Evolutionary conservation across 306 rosid genomes (phyloP).

Genomic region (Dalbergia cultrata): DNA sequence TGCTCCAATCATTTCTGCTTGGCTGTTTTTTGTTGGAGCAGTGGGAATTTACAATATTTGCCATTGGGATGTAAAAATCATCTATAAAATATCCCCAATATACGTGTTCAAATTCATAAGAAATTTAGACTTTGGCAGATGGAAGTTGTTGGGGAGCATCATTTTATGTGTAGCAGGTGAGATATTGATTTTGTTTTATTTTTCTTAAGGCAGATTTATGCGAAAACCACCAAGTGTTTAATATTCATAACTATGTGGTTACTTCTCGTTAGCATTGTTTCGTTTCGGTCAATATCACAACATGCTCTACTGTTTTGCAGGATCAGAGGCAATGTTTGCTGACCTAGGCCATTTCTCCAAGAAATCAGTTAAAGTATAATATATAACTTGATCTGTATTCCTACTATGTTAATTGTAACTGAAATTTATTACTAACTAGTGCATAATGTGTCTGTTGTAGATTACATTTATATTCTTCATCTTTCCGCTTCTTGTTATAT

Average conservation of each 20-base stretch:
- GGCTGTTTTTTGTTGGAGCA: conserved; percentile 68
- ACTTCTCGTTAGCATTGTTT: not conserved
- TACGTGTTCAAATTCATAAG: conserved; percentile 69
- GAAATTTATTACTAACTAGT: conserved; percentile 39
- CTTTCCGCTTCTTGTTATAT: conserved; percentile 76
- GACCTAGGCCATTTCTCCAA: conserved; percentile 85
- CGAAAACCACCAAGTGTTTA: conserved; percentile 8
- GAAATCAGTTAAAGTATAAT: conserved; percentile 74
- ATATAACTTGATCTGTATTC: conserved; percentile 23
- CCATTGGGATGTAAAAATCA: conserved; percentile 63
- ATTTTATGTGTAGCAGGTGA: conserved; percentile 76
- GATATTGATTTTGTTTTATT: not conserved
- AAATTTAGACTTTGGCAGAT: conserved; percentile 47
- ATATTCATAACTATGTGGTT: not conserved
- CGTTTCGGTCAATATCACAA: conserved; percentile 22
- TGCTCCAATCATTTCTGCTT: conserved; percentile 75
- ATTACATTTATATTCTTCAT: conserved; percentile 77
- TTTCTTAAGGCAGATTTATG: not conserved
- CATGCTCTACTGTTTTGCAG: conserved; percentile 51
- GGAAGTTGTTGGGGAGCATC: conserved; percentile 78
- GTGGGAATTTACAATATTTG: conserved; percentile 66
- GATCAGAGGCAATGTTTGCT: conserved; percentile 85
- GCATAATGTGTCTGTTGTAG: conserved; percentile 55
- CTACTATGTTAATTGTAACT: not conserved
- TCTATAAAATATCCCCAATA: conserved; percentile 63